Conservation (phyloP, 768 basidiomycete species). For the Termitomyces sp. region DNA sequence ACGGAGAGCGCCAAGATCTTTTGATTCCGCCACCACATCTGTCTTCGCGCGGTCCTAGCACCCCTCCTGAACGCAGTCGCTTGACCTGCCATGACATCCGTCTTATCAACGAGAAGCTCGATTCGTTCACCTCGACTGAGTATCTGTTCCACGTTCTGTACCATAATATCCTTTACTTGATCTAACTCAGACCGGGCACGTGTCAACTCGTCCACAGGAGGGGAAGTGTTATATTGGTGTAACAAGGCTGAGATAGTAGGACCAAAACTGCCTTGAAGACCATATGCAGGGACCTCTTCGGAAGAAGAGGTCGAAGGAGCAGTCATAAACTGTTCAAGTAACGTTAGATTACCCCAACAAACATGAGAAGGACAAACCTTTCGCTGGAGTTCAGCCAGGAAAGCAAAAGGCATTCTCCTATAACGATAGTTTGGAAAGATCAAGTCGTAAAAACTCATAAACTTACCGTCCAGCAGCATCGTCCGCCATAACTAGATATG, state of each 20-base stretch:
- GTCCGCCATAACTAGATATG: slow-evolving; percentile 92
- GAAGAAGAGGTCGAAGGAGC: slow-evolving; percentile 61
- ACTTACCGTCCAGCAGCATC: slow-evolving; percentile 83
- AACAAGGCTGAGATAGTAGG: slow-evolving; percentile 68
- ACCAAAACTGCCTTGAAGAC: slow-evolving; percentile 67
- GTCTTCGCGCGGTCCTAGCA: slow-evolving; percentile 71
- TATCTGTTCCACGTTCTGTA: slow-evolving; percentile 97
- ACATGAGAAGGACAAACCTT: slow-evolving; percentile 37
- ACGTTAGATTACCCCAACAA: neutral
- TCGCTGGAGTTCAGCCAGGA: slow-evolving; percentile 80
- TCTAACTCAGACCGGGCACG: slow-evolving; percentile 86
- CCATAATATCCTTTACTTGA: slow-evolving; percentile 96
- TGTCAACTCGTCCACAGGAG: slow-evolving; percentile 82
- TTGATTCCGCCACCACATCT: slow-evolving; percentile 89
- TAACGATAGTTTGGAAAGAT: neutral
- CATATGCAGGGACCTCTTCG: slow-evolving; percentile 50
- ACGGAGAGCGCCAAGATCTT: slow-evolving; percentile 63
- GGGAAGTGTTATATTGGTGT: slow-evolving; percentile 84
- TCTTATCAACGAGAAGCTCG: slow-evolving; percentile 95
- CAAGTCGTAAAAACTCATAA: neutral
- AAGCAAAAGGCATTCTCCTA: slow-evolving; percentile 92
- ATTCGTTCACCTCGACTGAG: slow-evolving; percentile 92
- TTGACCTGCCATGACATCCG: slow-evolving; percentile 91
- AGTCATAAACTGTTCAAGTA: slow-evolving; percentile 44
- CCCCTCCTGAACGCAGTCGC: slow-evolving; percentile 91